These are phyloP conservation scores for Talaromyces verruculosus DNA, from an alignment of 2,329 filamentous ascomycete species.

Conservation along the genomic window DNA sequence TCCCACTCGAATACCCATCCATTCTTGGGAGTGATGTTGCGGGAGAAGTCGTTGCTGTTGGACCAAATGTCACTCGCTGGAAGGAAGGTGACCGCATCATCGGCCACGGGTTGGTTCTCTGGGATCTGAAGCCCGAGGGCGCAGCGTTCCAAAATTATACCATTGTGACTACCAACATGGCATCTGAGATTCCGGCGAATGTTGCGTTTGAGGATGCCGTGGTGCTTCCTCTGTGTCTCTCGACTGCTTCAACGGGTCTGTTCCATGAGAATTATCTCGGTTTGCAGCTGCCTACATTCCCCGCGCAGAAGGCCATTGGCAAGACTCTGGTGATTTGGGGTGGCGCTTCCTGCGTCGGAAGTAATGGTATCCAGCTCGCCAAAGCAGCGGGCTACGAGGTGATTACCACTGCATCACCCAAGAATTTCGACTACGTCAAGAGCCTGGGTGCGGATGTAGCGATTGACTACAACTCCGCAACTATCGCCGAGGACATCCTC, in stretches of 20 bases:
- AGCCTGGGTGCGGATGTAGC: slow-evolving; percentile 26
- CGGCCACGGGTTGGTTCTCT: slow-evolving; percentile 17
- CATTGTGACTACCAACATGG: slow-evolving; percentile 20
- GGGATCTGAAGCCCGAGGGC: neutral
- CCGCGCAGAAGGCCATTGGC: slow-evolving; percentile 16
- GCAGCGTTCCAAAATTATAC: slow-evolving; percentile 18
- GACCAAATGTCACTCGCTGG: slow-evolving; percentile 21
- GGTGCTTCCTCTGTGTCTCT: slow-evolving; percentile 37
- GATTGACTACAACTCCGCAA: slow-evolving; percentile 30
- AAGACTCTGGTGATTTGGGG: slow-evolving; percentile 52
- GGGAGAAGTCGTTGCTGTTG: slow-evolving; percentile 26
- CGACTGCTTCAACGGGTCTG: slow-evolving; percentile 31
- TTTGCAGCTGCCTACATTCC: neutral
- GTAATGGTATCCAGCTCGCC: slow-evolving; percentile 44
- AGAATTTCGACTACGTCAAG: slow-evolving; percentile 44
- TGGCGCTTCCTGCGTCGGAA: slow-evolving; percentile 43
- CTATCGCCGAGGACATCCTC: slow-evolving; percentile 15
- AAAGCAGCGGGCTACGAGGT: slow-evolving; percentile 41
- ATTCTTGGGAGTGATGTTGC: slow-evolving; percentile 31
- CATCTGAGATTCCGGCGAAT: slow-evolving; percentile 31
- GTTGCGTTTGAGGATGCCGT: slow-evolving; percentile 34
- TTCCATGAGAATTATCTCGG: slow-evolving; percentile 23
- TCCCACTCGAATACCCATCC: slow-evolving; percentile 26
- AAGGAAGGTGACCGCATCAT: slow-evolving; percentile 31
- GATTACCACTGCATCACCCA: slow-evolving; percentile 36